Base-by-base conservation (phyloP, 257 asterid species). In the Salvia splendens region DNA sequence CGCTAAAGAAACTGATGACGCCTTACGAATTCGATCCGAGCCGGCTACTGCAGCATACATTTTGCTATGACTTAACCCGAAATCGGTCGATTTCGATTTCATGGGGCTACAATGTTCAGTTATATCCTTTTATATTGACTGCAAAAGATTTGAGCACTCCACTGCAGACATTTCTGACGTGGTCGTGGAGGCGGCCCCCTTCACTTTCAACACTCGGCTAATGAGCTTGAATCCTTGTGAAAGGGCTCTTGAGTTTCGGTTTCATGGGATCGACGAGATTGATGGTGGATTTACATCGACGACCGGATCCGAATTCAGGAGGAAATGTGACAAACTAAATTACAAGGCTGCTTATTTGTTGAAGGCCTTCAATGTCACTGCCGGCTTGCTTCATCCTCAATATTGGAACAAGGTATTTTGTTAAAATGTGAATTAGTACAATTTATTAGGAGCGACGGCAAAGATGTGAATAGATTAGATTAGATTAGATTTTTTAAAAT, bases 61-160 rank as follows among this genome's bases (percentile, higher is more conserved):
- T 86, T 53, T 84, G 96, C 69, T 74, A 91, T 55, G 94, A 91
- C 70, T 28, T 47, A 3, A 45, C 58, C 3, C 78, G 88, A 40
- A 80, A 81, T 6, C 87, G 98, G 96, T 76, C 98, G 0, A 1
- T 89, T 8, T 85, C 94, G 0, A 32, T 91, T 2, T 77, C 95
- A 0, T 89, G 98, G 96, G 98, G 98, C 42, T 87, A 89, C 77
- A 70, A 73, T 5, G 72, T 89, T 20, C 96, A 88, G 32, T 6
- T 91, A 2, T 85, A 85, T 72, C 95, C 95, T 0, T 56, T 3
- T 40, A 6, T 84, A 3, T 43, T 81, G 30, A 66, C 66, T 0
- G 82, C 86, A 0, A 73, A 70, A 10, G 93, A 84, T 10, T 15
- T 91, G 63, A 82, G 59, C 61, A 91, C 89, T 5, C 92, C 95